Conservation (phyloP, 768 basidiomycete genomes). For the Naganishia onofrii region DNA sequence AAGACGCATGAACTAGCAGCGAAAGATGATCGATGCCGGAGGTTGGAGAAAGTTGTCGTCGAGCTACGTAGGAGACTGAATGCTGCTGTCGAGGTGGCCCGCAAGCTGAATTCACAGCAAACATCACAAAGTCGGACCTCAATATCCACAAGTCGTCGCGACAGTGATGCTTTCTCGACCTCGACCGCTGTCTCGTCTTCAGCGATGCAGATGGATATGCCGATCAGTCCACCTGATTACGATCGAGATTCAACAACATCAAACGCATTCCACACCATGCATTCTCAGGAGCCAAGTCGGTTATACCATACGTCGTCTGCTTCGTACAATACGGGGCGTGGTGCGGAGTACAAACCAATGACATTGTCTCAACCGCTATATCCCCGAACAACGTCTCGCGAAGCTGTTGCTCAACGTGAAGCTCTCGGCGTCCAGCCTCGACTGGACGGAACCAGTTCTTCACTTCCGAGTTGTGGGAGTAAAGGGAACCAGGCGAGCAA, state of each 20-base stretch:
- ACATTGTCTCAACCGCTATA: neutral
- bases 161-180: constrained; percentile 19
- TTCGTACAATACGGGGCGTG: no score
- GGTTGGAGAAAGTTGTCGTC: constrained; percentile 22
- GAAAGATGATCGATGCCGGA: constrained; percentile 16
- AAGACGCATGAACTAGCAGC: constrained; percentile 11
- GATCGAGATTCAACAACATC: neutral
- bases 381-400: neutral
- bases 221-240: constrained; percentile 19
- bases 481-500: neutral
- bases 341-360: neutral
- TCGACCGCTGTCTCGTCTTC: neutral
- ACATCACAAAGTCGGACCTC: neutral
- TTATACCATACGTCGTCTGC: neutral
- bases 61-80: constrained; percentile 25
- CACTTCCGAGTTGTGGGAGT: neutral
- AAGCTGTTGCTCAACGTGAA: neutral
- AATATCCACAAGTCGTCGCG: constrained; percentile 10
- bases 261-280: neutral
- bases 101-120: constrained; percentile 4
- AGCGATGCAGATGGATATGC: constrained; percentile 12
- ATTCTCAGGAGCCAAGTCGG: neutral
- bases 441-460: neutral
- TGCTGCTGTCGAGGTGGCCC: constrained; percentile 6
- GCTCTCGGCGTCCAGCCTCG: neutral